phyloP scores from a whole-genome alignment of 129 eudicot genomes.

The Lactuca sativa region DNA sequence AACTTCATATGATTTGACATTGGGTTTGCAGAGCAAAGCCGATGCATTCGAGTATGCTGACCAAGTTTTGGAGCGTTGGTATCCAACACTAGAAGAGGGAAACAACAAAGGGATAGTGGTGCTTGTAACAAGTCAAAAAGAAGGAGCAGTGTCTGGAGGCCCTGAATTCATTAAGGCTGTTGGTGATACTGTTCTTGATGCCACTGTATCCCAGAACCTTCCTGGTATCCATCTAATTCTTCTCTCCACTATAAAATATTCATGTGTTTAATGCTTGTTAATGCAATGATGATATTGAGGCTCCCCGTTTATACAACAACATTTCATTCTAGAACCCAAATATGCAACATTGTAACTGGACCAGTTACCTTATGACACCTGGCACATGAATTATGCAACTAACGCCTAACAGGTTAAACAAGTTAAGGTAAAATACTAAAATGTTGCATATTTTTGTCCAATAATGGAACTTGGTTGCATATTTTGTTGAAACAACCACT shows the following conservation, averaged over 20 bases:
- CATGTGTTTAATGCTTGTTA: background rate
- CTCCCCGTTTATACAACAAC: too few relatives aligned
- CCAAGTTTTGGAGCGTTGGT: constrained; percentile 96
- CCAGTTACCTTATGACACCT: too few relatives aligned
- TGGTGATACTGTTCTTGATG: constrained; percentile 93
- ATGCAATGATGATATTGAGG: too few relatives aligned
- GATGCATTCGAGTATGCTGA: constrained; percentile 99
- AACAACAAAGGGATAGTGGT: constrained; percentile 93
- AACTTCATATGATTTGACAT: background rate
- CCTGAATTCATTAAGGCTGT: constrained; percentile 94
- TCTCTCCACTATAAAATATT: background rate
- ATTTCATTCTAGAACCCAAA: too few relatives aligned
- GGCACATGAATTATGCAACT: too few relatives aligned
- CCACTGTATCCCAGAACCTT: constrained; percentile 90
- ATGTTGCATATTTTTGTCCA: too few relatives aligned
- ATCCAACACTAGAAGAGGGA: constrained; percentile 91
- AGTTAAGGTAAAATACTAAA: too few relatives aligned
- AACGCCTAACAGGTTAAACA: too few relatives aligned
- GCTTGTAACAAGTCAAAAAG: constrained; percentile 93
- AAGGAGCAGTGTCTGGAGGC: constrained; percentile 98
- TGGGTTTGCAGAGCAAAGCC: constrained; percentile 83
- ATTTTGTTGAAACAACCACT: too few relatives aligned
- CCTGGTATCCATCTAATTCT: constrained; percentile 55
- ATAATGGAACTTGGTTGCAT: too few relatives aligned
- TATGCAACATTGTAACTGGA: too few relatives aligned